These are phyloP conservation scores for Blastobotrys illinoisensis DNA, from an alignment of 1,139 yeast species.

Conservation along the genomic window DNA sequence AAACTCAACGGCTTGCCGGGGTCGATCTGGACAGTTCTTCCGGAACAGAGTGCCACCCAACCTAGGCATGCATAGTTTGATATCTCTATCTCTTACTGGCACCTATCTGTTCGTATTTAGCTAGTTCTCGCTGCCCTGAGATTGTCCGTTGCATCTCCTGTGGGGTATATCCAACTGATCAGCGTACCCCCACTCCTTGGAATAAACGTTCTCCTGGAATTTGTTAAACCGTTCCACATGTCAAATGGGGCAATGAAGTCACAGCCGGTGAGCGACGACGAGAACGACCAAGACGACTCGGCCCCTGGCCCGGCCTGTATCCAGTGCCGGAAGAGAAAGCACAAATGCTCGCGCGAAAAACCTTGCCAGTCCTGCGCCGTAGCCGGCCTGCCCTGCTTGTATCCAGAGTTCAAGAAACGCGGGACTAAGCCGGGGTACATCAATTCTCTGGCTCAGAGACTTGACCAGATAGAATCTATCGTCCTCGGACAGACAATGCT, in stretches of 20 bases:
- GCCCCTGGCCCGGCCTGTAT: constrained; percentile 9
- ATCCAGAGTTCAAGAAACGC: constrained; percentile 3
- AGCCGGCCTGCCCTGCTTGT: constrained; percentile 6
- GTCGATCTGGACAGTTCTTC: not conserved
- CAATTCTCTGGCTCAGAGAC: constrained; percentile 1
- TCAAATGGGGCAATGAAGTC: not conserved
- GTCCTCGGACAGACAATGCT: constrained; percentile 6
- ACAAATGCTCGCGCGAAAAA: constrained; percentile 18
- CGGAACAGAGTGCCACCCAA: not conserved
- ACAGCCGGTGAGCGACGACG: not conserved
- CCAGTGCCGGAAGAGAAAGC: constrained; percentile 17
- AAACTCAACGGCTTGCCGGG: not conserved
- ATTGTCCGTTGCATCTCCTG: too few relatives aligned
- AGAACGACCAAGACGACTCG: not conserved
- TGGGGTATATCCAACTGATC: not conserved
- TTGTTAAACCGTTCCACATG: not conserved
- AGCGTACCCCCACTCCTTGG: not conserved
- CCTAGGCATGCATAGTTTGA: too few relatives aligned
- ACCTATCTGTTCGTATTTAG: too few relatives aligned
- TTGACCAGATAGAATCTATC: constrained; percentile 5
- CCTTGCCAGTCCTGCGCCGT: constrained; percentile 19
- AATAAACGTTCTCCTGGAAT: not conserved
- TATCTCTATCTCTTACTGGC: too few relatives aligned
- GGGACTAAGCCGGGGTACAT: not conserved
- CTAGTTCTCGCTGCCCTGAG: too few relatives aligned